Percentiles rank a stretch among this genome's conserved stretches.
These are phyloP conservation scores for Marasmius oreades DNA, from an alignment of 1,284 basidiomycete species.

Conservation along the genomic window DNA sequence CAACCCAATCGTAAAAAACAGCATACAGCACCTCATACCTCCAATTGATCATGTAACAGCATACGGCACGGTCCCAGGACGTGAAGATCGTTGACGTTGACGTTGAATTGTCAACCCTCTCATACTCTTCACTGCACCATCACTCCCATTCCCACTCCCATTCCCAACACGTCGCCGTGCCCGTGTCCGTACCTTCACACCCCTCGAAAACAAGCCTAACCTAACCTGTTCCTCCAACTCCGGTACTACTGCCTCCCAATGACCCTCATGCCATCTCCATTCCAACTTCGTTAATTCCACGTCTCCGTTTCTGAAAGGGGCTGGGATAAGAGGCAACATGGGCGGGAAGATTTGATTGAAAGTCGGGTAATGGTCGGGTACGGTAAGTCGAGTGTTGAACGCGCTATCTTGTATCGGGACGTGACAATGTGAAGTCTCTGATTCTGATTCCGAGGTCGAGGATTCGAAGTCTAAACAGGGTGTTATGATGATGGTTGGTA, in stretches of 20 bases:
- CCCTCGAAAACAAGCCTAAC: constrained; percentile 36
- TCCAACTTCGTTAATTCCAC: constrained; percentile 27
- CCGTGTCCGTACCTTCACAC: constrained; percentile 9
- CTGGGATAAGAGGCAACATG: constrained; percentile 19
- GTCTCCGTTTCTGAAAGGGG: background rate
- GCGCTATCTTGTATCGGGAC: constrained; percentile 53
- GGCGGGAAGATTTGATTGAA: constrained; percentile 50
- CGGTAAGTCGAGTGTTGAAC: constrained; percentile 47
- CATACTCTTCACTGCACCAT: too few species aligned
- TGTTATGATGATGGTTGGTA: constrained; percentile 50
- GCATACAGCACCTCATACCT: too few species aligned
- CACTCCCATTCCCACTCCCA: background rate
- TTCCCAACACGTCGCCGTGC: background rate
- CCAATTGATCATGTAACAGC: too few species aligned
- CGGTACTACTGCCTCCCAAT: constrained; percentile 49
- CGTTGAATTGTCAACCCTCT: too few species aligned
- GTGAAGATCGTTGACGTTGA: too few species aligned
- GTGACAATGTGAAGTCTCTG: constrained; percentile 25
- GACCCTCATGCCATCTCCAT: constrained; percentile 50
- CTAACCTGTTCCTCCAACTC: constrained; percentile 44
- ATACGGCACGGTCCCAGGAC: too few species aligned
- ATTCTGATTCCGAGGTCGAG: constrained; percentile 14
- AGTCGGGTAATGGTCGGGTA: constrained; percentile 42
- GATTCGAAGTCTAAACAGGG: constrained; percentile 39
- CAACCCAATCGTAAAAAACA: too few species aligned